phyloP scores from a whole-genome alignment of 192 early-diverging fungal genomes.

The Coemansia sp. region DNA sequence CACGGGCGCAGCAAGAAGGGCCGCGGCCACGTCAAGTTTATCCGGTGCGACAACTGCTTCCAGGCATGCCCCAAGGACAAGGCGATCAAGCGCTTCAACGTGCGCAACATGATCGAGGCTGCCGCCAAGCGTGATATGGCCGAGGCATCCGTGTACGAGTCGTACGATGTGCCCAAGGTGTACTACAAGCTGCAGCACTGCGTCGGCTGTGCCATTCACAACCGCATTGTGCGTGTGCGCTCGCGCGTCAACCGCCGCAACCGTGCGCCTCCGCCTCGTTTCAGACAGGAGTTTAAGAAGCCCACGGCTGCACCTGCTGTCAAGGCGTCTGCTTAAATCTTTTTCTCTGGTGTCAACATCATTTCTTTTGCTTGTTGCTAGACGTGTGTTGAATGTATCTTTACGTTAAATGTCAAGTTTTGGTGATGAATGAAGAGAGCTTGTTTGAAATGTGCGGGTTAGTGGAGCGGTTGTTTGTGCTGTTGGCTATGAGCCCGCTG shows the following conservation, averaged over 20 bases:
- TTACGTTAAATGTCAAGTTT: no score
- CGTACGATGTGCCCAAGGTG: conserved; percentile 96
- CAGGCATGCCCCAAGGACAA: conserved; percentile 99
- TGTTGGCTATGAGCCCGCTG: no score
- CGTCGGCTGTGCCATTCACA: conserved; percentile 90
- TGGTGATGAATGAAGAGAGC: no score
- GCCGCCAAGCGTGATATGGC: conserved; percentile 95
- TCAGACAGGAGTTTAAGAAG: conserved; percentile 68
- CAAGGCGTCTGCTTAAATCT: conserved; percentile 40
- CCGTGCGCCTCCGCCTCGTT: conserved; percentile 90
- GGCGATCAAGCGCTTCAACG: conserved; percentile 98
- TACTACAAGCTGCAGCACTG: conserved; percentile 99
- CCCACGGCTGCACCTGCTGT: conserved; percentile 43
- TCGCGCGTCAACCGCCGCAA: conserved; percentile 83
- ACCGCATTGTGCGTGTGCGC: conserved; percentile 91
- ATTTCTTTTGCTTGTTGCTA: neutral
- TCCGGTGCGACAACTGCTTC: conserved; percentile 99
- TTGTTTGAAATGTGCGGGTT: no score
- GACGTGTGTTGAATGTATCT: no score
- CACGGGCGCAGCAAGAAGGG: conserved; percentile 99
- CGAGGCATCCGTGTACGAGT: conserved; percentile 94
- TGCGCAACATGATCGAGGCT: conserved; percentile 98
- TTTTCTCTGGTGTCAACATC: neutral
- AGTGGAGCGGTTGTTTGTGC: no score
- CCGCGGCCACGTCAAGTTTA: conserved; percentile 95